phyloP scores from a whole-genome alignment of 2,329 filamentous ascomycete genomes.

The Harringtonia lauricola region DNA sequence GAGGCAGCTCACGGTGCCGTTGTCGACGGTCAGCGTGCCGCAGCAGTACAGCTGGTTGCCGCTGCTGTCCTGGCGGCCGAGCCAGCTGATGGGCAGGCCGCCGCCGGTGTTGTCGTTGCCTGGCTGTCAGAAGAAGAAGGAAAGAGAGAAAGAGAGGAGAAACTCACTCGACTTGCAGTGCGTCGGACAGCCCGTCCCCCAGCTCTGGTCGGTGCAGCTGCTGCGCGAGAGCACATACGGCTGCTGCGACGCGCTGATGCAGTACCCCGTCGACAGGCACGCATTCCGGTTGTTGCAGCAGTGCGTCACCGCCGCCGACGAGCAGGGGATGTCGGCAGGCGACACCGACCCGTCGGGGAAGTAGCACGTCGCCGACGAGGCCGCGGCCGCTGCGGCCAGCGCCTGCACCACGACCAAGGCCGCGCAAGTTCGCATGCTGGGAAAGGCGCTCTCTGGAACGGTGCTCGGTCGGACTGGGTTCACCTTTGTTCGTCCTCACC shows the following conservation, averaged over 20 bases:
- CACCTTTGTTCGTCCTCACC: too few relatives aligned
- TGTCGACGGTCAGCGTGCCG: not conserved
- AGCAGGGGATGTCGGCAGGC: constrained; percentile 2
- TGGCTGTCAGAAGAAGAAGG: not conserved
- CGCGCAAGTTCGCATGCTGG: too few relatives aligned
- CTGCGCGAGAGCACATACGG: constrained; percentile 7
- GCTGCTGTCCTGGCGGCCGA: constrained; percentile 1
- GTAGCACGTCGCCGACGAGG: constrained; percentile 5
- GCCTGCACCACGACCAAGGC: not conserved
- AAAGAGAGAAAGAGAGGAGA: not conserved
- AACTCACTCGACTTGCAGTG: constrained; percentile 3
- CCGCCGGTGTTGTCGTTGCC: constrained; percentile 1
- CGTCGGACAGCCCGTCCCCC: constrained; percentile 8
- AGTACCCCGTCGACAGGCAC: constrained; percentile 9
- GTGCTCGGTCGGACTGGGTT: too few relatives aligned
- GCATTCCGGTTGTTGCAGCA: constrained; percentile 7
- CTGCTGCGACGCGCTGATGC: constrained; percentile 4
- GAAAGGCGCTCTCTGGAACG: too few relatives aligned
- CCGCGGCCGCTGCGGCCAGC: not conserved
- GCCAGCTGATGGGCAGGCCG: constrained; percentile 4
- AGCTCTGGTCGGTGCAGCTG: constrained; percentile 9
- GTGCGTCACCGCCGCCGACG: constrained; percentile 3
- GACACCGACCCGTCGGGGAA: constrained; percentile 7
- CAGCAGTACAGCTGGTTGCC: constrained; percentile 7
- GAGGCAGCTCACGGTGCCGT: constrained; percentile 3